Base-by-base conservation (phyloP, 1,284 basidiomycete species). In the Pseudozyma tsukubaensis region DNA sequence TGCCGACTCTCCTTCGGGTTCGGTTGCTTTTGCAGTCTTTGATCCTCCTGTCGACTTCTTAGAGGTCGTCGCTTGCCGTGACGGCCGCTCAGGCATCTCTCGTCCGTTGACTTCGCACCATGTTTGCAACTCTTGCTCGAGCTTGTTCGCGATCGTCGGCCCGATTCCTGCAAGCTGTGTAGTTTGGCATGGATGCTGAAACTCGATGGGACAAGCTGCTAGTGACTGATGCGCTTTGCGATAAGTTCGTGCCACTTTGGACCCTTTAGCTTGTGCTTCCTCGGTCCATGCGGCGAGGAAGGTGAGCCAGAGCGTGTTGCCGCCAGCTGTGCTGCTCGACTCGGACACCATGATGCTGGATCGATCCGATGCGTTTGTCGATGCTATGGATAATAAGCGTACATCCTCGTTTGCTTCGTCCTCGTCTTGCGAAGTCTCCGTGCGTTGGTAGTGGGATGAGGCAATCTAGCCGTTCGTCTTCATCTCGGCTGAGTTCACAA, bases 121-220 rank as follows among this genome's bases (percentile, higher is more conserved):
- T 52, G 50, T 59, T 36, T 65, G 72, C 49, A 80, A 64, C n/a
- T 69, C 64, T 50, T 70, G 52, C 36, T 75, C 72, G 44, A 83
- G 69, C 47, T 72, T 73, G 50, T 66, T 54, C 14, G 78, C 75
- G n/a, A 82, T 81, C 10, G 72, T 78, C 12, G 72, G 65, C 8
- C 81, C 81, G 19, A 83, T 78, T 14, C 78, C 81, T 1, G 59
- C 52, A 3, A 83, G 70, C 45, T 70, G 63, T 1, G 77, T 76
- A 3, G 77, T 76, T 57, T 83, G 77, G 34, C 70, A 76, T 3
- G 81, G 81, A 53, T 81, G 79, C 45, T 60, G 56, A 32, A 81
- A 73, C 18, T 72, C 57, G 42, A 78, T 73, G 19, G 74, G 67
- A 55, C 68, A 67, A 1, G 71, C 64, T n/a, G 64, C 58, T 0